Percentiles rank a stretch among this genome's conserved stretches.
Evolutionary conservation across 805 yeast genomes (phyloP).

Genomic region (Hanseniaspora occidentalis): DNA sequence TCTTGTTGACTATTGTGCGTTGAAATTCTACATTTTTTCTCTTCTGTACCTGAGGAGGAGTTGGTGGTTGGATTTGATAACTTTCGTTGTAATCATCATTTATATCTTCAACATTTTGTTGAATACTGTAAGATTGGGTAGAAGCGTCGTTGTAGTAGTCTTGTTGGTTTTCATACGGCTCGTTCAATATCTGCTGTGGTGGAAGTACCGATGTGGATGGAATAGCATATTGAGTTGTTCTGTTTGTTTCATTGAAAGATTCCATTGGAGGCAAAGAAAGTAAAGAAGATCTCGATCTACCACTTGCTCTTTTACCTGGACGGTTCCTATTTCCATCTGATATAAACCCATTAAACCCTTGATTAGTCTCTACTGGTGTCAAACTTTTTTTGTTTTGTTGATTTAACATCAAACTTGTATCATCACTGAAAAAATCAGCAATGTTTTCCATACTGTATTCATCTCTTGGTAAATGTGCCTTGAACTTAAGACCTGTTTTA

Average conservation of each 20-base stretch:
- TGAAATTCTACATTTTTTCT: too few species aligned
- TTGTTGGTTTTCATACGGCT: too few species aligned
- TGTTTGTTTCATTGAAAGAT: background rate
- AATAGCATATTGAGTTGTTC: background rate
- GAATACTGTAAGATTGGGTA: too few species aligned
- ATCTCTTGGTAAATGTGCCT: conserved; percentile 36
- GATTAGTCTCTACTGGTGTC: too few species aligned
- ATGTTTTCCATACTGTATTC: conserved; percentile 55
- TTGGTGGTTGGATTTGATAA: background rate
- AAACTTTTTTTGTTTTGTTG: background rate
- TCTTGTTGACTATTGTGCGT: background rate
- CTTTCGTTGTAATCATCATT: background rate
- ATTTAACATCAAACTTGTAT: conserved; percentile 9
- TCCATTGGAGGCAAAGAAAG: background rate
- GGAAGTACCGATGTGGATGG: background rate
- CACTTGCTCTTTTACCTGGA: background rate
- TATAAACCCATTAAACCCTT: too few species aligned
- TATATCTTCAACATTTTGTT: too few species aligned
- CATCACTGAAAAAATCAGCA: conserved; percentile 55
- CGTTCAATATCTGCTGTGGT: background rate
- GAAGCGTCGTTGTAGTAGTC: too few species aligned
- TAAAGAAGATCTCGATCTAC: background rate
- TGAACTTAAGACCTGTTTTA: conserved; percentile 49
- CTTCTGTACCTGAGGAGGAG: background rate
- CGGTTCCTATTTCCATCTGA: too few species aligned